Percentiles rank a stretch among this genome's conserved stretches.
These are phyloP conservation scores for Strobilomyces echinocephalus DNA, from an alignment of 768 basidiomycete genomes.

Conservation along the genomic window DNA sequence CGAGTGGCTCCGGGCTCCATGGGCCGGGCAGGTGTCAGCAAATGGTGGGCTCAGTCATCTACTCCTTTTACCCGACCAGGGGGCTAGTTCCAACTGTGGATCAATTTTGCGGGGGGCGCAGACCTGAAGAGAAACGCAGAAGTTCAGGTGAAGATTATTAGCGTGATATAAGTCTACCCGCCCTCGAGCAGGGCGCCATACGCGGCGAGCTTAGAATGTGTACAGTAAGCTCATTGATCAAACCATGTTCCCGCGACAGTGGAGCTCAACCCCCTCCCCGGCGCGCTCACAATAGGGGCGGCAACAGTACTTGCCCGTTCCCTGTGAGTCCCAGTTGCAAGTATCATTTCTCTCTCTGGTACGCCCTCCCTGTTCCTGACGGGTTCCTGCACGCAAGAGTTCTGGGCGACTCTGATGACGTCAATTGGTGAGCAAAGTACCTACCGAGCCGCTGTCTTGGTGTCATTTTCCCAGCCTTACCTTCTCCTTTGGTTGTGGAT, in stretches of 20 bases:
- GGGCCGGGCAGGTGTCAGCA: slow-evolving; percentile 46
- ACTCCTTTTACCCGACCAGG: slow-evolving; percentile 44
- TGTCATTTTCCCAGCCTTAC: slow-evolving; percentile 40
- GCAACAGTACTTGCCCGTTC: slow-evolving; percentile 42
- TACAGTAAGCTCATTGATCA: slow-evolving; percentile 42
- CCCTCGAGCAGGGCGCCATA: no score
- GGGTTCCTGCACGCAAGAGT: slow-evolving; percentile 25
- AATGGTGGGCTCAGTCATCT: slow-evolving; percentile 41
- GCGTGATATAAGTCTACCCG: slow-evolving; percentile 37
- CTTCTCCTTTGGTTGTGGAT: slow-evolving; percentile 47
- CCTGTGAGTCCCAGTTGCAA: slow-evolving; percentile 44
- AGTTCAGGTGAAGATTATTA: slow-evolving; percentile 43
- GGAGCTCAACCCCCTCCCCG: no score
- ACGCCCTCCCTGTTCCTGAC: slow-evolving; percentile 11
- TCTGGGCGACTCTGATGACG: slow-evolving; percentile 37
- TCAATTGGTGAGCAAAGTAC: slow-evolving; percentile 38
- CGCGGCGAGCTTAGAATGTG: slow-evolving; percentile 26
- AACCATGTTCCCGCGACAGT: slow-evolving; percentile 39
- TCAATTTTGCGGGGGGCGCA: slow-evolving; percentile 46
- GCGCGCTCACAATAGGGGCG: slow-evolving; percentile 45
- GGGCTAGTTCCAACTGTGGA: slow-evolving; percentile 49
- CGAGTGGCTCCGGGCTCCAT: slow-evolving; percentile 41
- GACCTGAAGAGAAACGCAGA: slow-evolving; percentile 42
- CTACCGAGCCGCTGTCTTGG: slow-evolving; percentile 25
- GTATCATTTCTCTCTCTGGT: slow-evolving; percentile 48